Percentiles rank a stretch among this genome's conserved stretches.
Conservation (phyloP, 2,329 filamentous ascomycete genomes). For the Pezicula radicicola region DNA sequence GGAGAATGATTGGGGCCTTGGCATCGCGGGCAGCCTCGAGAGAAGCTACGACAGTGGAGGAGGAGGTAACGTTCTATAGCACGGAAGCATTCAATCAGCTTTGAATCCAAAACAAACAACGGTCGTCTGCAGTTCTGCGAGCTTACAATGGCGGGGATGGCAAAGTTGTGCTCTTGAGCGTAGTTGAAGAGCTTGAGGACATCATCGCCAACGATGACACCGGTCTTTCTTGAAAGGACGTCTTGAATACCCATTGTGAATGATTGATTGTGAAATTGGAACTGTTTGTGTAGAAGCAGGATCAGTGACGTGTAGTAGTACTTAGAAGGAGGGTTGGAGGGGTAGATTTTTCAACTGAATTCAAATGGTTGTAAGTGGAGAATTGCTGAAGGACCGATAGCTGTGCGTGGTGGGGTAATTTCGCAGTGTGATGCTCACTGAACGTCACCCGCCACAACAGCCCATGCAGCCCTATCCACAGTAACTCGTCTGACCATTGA, state of each 20-base stretch:
- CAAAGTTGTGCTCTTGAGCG: conserved; percentile 82
- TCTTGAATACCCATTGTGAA: conserved; percentile 43
- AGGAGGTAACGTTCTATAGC: conserved; percentile 83
- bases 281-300: conserved; percentile 4
- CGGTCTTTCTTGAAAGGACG: conserved; percentile 59
- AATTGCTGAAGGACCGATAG: conserved; percentile 16
- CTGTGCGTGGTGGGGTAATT: conserved; percentile 4
- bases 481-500: too few species aligned
- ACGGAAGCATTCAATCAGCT: conserved; percentile 7
- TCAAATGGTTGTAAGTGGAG: conserved; percentile 2
- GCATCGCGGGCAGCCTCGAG: conserved; percentile 94
- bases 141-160: conserved; percentile 76
- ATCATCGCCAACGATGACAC: conserved; percentile 67
- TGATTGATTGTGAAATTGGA: conserved; percentile 8
- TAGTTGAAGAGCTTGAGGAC: conserved; percentile 79
- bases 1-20: conserved; percentile 89
- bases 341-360: conserved; percentile 1
- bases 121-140: background rate
- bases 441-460: background rate
- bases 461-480: background rate
- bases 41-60: conserved; percentile 78
- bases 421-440: background rate
- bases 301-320: conserved; percentile 9
- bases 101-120: background rate
- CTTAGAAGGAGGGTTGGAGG: background rate